Base-by-base conservation (phyloP, 352 stramenopile genomes). In the Peronospora destructor region DNA sequence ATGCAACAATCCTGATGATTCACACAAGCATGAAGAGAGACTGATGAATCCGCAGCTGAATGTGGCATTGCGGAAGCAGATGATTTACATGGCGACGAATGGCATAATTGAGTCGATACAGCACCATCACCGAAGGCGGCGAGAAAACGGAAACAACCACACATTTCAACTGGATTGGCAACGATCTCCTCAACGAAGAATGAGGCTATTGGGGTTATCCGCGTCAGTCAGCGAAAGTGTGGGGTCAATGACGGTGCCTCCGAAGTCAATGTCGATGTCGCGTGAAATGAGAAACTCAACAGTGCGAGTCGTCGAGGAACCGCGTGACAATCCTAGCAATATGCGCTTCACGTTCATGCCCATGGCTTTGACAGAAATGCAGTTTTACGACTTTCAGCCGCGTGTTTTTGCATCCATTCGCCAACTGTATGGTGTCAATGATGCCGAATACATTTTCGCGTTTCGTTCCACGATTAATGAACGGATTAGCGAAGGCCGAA, bases 61-160 rank as follows among this genome's bases (percentile, higher is more conserved):
- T 59, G 66, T 74, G 3, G 85, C 84, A 1, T 61, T 96, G 21
- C 69, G 82, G 17, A 76, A 68, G 29, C 82, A 96, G 50, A 91
- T 96, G 66, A 87, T 96, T 48, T 77, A 90, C 41, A 91, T 94
- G 76, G 83, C 86, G 2, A 95, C 85, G 13, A 84, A 77, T 0
- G 86, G 85, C 0, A 95, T 95, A 47, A 81, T 93, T 35, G 77
- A 91, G 53, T 90, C 85, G 0, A 68, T 94, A 14, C 68, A 91
- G 47, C 79, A 91, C 37, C 87, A 84, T 48, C 83, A 91, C 46
- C 68, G 72, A 0, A 74, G 85, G 39, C 67, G 81, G 26, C 69
- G 69, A 25, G 71, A 73, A 21, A 78, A 90, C 38, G 58, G 73
- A 6, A 85, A 77, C 26, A 91, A 91, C 42, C 76, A 91, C 53